Conservation (phyloP, 192 early-diverging fungal species). For the Coemansia nantahalensis region DNA sequence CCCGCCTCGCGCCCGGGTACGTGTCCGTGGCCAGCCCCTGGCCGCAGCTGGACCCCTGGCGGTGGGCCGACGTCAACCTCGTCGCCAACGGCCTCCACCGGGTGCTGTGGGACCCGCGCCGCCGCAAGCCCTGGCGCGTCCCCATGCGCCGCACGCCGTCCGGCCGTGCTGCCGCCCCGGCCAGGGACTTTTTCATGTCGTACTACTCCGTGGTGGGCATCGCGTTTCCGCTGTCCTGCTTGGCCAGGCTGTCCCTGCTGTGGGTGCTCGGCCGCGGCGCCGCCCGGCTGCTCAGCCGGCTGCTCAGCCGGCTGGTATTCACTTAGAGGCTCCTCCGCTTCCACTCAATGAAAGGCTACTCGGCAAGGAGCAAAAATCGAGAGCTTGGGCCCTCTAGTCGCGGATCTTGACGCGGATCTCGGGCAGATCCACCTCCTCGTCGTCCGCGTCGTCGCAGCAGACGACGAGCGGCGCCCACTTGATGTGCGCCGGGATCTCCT, state of each 20-base stretch:
- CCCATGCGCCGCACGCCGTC: not conserved
- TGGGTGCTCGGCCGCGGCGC: no score
- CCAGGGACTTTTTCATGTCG: slow-evolving; percentile 12
- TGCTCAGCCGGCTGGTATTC: no score
- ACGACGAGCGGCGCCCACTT: slow-evolving; percentile 83
- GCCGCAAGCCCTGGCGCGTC: slow-evolving; percentile 35
- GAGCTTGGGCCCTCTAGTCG: slow-evolving; percentile 6
- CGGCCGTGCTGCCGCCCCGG: not conserved
- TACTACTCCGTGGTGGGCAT: slow-evolving; percentile 12
- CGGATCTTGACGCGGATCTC: slow-evolving; percentile 44
- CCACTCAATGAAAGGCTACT: not conserved
- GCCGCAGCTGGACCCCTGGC: slow-evolving; percentile 28
- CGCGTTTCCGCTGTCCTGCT: slow-evolving; percentile 20
- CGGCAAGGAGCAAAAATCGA: not conserved
- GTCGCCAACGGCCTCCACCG: slow-evolving; percentile 9
- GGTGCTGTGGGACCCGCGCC: slow-evolving; percentile 13
- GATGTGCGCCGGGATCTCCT: slow-evolving; percentile 82
- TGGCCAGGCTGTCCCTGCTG: no score
- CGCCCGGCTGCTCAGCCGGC: no score
- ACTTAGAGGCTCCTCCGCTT: not conserved
- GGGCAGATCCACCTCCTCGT: slow-evolving; percentile 83
- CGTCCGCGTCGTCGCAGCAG: slow-evolving; percentile 83
- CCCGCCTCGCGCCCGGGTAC: not conserved
- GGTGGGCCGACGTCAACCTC: slow-evolving; percentile 42
- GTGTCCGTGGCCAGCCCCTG: slow-evolving; percentile 31